These are phyloP conservation scores for Catharanthus roseus DNA, from an alignment of 257 asterid species.

Conservation along the genomic window DNA sequence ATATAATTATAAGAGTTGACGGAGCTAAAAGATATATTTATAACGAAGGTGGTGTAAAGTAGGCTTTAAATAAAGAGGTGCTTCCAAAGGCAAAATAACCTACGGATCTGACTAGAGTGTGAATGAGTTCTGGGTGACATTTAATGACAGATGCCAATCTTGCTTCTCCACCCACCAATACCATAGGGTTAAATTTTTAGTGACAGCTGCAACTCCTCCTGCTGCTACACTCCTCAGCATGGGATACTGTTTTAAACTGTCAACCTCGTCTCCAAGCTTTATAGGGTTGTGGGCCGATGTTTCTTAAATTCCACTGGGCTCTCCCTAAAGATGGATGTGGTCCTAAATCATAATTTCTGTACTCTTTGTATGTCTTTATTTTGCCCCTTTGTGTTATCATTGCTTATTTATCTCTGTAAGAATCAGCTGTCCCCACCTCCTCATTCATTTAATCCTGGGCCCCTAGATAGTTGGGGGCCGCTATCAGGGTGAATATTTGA, in stretches of 20 bases:
- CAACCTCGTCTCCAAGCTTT: conserved; percentile 24
- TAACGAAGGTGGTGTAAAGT: too few species aligned
- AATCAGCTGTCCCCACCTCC: conserved; percentile 17
- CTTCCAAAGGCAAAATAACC: background rate
- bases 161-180: too few species aligned
- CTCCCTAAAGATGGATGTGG: conserved; percentile 18
- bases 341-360: conserved; percentile 24
- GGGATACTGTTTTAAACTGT: conserved; percentile 26
- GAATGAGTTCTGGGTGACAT: too few species aligned
- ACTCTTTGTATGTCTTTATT: conserved; percentile 22
- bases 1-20: too few species aligned
- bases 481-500: background rate
- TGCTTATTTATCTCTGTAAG: conserved; percentile 3
- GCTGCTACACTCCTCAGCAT: conserved; percentile 4
- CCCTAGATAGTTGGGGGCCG: conserved; percentile 16
- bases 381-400: conserved; percentile 14
- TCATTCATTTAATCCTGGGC: conserved; percentile 18
- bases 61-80: too few species aligned
- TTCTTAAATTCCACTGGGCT: conserved; percentile 26
- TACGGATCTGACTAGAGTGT: conserved; percentile 3
- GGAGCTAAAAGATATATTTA: too few species aligned
- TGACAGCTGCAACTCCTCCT: too few species aligned
- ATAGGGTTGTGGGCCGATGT: conserved; percentile 22
- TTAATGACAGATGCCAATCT: too few species aligned
- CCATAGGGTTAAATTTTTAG: too few species aligned